These are phyloP conservation scores for Articulospora tetracladia DNA, from an alignment of 495 filamentous ascomycete species.

Conservation along the genomic window DNA sequence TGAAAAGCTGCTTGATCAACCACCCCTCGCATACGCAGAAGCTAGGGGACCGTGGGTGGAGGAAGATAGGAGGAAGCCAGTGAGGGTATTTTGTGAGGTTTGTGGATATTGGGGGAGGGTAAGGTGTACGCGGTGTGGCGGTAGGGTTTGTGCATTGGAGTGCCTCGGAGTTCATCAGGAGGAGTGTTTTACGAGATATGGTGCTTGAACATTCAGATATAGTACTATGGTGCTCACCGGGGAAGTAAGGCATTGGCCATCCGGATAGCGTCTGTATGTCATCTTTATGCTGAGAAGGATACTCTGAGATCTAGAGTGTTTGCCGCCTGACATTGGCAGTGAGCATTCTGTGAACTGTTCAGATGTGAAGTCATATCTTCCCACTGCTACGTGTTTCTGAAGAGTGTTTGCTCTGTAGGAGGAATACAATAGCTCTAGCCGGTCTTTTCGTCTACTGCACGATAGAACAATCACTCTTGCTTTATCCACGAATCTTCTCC, in stretches of 20 bases:
- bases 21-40: conserved; percentile 76
- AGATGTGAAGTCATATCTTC: too few species aligned
- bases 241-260: background rate
- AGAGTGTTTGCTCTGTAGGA: too few species aligned
- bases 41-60: conserved; percentile 58
- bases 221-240: background rate
- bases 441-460: too few species aligned
- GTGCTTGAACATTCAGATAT: conserved; percentile 48
- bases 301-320: too few species aligned
- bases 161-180: conserved; percentile 79
- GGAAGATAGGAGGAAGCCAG: conserved; percentile 44
- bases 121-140: conserved; percentile 79
- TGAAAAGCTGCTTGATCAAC: conserved; percentile 60
- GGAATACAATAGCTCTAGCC: too few species aligned
- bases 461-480: background rate
- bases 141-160: conserved; percentile 74
- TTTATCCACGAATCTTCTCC: background rate
- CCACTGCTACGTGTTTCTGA: too few species aligned
- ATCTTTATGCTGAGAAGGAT: too few species aligned
- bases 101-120: conserved; percentile 93
- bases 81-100: conserved; percentile 75
- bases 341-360: too few species aligned
- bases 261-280: background rate
- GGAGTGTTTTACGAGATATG: conserved; percentile 65
- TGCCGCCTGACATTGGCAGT: too few species aligned